Conservation (phyloP, 73 alveolate species). For the Tetrahymena thermophila region DNA sequence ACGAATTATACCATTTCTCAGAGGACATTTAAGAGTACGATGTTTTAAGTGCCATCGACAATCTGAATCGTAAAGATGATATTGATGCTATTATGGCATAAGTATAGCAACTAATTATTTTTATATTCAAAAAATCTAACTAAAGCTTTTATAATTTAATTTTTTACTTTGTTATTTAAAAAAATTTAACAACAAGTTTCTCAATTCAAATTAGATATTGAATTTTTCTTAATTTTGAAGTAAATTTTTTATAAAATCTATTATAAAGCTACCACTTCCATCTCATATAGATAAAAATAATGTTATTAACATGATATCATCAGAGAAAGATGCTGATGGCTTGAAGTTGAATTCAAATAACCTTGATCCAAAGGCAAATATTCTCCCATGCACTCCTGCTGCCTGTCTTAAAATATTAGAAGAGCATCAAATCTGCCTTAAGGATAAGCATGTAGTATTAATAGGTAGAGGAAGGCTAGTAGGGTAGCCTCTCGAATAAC, state of each 20-base stretch:
- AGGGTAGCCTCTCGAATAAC: constrained; percentile 62
- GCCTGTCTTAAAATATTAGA: constrained; percentile 30
- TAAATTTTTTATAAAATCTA: background rate
- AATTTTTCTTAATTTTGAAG: background rate
- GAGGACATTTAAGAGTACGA: constrained; percentile 3
- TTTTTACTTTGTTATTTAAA: background rate
- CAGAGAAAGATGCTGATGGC: constrained; percentile 66
- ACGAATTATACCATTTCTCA: constrained; percentile 8
- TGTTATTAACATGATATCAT: constrained; percentile 31
- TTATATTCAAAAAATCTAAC: background rate
- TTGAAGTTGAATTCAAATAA: constrained; percentile 1
- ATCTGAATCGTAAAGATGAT: background rate
- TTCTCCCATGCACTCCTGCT: constrained; percentile 42
- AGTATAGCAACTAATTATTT: background rate
- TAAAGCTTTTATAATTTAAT: too few relatives aligned
- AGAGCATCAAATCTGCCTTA: background rate
- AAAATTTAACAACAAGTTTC: too few relatives aligned
- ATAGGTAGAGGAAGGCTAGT: constrained; percentile 54
- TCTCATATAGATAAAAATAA: constrained; percentile 44
- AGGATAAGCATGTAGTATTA: constrained; percentile 42
- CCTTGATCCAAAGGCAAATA: constrained; percentile 16
- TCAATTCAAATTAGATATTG: background rate
- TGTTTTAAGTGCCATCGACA: background rate
- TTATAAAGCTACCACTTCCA: constrained; percentile 64
- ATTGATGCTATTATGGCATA: constrained; percentile 59